A percentile compares a stretch with the other conserved stretches of the same genome.
phyloP scores from a whole-genome alignment of 1,284 basidiomycete genomes.

The Agroathelia rolfsii region DNA sequence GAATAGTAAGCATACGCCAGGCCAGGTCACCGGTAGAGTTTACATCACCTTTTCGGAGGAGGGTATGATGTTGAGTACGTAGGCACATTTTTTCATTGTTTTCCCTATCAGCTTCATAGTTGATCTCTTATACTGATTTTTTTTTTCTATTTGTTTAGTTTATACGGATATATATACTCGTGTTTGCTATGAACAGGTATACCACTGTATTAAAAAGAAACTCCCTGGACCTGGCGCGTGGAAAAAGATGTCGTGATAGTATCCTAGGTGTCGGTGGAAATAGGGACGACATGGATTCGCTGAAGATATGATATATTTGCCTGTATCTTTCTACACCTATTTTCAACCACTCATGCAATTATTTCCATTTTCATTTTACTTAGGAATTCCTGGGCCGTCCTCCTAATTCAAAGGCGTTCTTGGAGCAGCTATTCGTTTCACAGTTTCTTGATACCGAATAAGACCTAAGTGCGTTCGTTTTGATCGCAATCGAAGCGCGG shows the following conservation, averaged over 20 bases:
- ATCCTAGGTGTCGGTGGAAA: constrained; percentile 48
- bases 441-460: too few species aligned
- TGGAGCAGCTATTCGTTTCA: constrained; percentile 58
- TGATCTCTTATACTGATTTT: constrained; percentile 11
- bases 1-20: constrained; percentile 39
- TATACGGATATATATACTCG: constrained; percentile 64
- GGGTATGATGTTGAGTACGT: constrained; percentile 76
- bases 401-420: constrained; percentile 70
- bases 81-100: too few species aligned
- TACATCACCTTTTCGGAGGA: constrained; percentile 66
- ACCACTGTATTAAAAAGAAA: constrained; percentile 69
- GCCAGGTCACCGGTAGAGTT: constrained; percentile 53
- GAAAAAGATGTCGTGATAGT: constrained; percentile 39
- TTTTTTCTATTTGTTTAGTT: background rate
- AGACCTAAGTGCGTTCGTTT: too few species aligned
- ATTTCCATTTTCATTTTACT: background rate
- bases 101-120: constrained; percentile 13
- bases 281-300: constrained; percentile 46
- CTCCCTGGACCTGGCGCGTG: constrained; percentile 56
- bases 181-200: constrained; percentile 77
- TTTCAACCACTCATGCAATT: background rate
- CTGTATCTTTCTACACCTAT: constrained; percentile 24
- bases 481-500: too few species aligned
- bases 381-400: constrained; percentile 68
- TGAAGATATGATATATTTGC: constrained; percentile 33